Conservation (phyloP, 2,329 filamentous ascomycete genomes). For the Arthrobotrys megalospora region DNA sequence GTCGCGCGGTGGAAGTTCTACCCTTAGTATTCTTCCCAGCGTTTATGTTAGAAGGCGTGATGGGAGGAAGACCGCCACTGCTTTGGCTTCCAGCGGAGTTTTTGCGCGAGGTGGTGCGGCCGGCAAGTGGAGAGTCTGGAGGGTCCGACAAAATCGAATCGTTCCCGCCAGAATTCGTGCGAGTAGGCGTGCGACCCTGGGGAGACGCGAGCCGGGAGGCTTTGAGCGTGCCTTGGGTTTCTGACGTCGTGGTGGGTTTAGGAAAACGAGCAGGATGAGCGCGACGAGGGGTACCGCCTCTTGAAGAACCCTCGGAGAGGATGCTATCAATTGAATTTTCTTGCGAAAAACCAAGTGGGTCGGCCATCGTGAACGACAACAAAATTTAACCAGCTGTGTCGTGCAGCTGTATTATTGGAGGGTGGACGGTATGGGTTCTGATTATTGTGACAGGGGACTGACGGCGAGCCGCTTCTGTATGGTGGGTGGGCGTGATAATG, state of each 20-base stretch:
- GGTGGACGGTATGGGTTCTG: conserved; percentile 27
- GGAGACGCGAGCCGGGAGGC: conserved; percentile 54
- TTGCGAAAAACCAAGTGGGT: conserved; percentile 35
- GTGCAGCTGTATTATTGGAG: conserved; percentile 61
- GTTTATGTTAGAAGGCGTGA: conserved; percentile 36
- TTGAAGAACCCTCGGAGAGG: conserved; percentile 58
- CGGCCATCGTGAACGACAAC: conserved; percentile 50
- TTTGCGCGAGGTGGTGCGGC: conserved; percentile 39
- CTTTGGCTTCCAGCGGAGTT: conserved; percentile 34
- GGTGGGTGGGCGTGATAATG: conserved; percentile 14
- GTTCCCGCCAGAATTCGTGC: conserved; percentile 37
- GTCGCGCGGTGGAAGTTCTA: conserved; percentile 51
- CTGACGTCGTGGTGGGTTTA: conserved; percentile 44
- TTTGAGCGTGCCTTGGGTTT: conserved; percentile 55
- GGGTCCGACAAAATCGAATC: conserved; percentile 36
- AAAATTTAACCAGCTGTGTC: conserved; percentile 48
- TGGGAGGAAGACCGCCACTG: conserved; percentile 24
- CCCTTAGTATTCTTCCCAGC: conserved; percentile 44
- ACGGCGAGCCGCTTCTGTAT: neutral
- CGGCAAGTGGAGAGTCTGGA: conserved; percentile 26
- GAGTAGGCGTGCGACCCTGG: conserved; percentile 43
- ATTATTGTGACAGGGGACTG: conserved; percentile 40
- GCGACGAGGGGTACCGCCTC: conserved; percentile 53
- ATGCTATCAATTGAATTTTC: conserved; percentile 58
- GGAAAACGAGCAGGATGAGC: conserved; percentile 59